phyloP scores from a whole-genome alignment of 768 basidiomycete genomes.

The Hygrophorus russula region DNA sequence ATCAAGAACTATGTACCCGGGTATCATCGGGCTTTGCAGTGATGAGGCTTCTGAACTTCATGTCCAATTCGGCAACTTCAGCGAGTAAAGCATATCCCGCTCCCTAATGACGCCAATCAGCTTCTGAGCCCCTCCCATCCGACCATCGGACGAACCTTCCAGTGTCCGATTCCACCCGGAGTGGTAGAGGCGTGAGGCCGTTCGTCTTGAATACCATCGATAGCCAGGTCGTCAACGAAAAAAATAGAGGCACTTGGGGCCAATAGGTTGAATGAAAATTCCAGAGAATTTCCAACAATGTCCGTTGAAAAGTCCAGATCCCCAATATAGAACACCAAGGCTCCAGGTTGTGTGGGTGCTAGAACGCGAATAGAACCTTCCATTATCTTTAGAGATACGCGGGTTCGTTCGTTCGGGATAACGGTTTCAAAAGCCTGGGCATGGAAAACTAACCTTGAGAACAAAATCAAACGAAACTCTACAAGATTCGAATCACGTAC shows the following conservation, averaged over 20 bases:
- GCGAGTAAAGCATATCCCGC: conserved; percentile 61
- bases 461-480: not conserved
- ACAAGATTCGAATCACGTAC: conserved; percentile 34
- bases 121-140: not conserved
- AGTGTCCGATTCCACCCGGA: conserved; percentile 32
- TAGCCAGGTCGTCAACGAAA: conserved; percentile 29
- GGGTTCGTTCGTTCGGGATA: conserved; percentile 79
- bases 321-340: conserved; percentile 54
- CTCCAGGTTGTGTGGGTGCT: conserved; percentile 49
- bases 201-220: conserved; percentile 21
- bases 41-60: conserved; percentile 26
- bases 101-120: conserved; percentile 25
- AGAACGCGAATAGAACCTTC: conserved; percentile 58
- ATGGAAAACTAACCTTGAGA: conserved; percentile 1
- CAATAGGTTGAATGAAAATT: conserved; percentile 38
- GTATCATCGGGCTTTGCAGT: conserved; percentile 21
- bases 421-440: conserved; percentile 81
- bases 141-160: conserved; percentile 46
- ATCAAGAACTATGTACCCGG: conserved; percentile 16
- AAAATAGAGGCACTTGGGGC: conserved; percentile 40
- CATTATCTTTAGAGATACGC: conserved; percentile 47
- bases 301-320: conserved; percentile 63
- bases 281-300: conserved; percentile 53
- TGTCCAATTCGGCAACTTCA: conserved; percentile 42
- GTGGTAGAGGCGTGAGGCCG: conserved; percentile 16